These are phyloP conservation scores for Fusarium scirpi DNA, from an alignment of 2,329 filamentous ascomycete genomes.

Conservation along the genomic window DNA sequence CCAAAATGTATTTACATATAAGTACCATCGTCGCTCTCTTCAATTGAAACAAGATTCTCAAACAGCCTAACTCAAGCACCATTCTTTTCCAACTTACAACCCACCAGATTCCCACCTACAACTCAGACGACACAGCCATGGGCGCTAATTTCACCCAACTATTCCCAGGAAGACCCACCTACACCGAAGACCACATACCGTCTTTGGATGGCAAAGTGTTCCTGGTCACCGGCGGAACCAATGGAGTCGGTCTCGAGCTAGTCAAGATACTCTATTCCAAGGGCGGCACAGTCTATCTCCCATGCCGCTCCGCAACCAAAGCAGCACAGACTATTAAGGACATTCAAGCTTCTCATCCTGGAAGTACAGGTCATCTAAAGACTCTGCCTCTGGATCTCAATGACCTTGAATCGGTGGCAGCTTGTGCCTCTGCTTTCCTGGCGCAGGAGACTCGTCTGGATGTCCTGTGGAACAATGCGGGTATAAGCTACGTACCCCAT, in stretches of 20 bases:
- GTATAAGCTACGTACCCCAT: background rate
- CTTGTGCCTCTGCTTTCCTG: background rate
- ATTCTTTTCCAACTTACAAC: accelerated
- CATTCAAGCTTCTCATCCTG: background rate
- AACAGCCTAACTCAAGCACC: accelerated
- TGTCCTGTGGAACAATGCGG: background rate
- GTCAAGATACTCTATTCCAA: background rate
- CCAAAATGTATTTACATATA: background rate
- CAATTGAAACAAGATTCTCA: accelerated
- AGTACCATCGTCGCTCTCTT: accelerated
- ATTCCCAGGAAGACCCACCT: slow-evolving; percentile 39
- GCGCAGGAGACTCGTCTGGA: background rate
- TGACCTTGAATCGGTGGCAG: background rate
- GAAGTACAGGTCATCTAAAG: background rate
- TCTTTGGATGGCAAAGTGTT: background rate
- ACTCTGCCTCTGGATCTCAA: background rate
- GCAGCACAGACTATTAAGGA: background rate
- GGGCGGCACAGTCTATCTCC: background rate
- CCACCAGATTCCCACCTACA: accelerated
- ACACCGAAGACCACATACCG: slow-evolving; percentile 38
- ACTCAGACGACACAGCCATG: background rate
- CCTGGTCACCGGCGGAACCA: background rate
- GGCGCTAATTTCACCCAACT: slow-evolving; percentile 8
- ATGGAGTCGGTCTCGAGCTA: background rate
- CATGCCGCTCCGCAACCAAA: background rate